phyloP scores from a whole-genome alignment of 805 yeast species.

The Blastobotrys mokoenaii region DNA sequence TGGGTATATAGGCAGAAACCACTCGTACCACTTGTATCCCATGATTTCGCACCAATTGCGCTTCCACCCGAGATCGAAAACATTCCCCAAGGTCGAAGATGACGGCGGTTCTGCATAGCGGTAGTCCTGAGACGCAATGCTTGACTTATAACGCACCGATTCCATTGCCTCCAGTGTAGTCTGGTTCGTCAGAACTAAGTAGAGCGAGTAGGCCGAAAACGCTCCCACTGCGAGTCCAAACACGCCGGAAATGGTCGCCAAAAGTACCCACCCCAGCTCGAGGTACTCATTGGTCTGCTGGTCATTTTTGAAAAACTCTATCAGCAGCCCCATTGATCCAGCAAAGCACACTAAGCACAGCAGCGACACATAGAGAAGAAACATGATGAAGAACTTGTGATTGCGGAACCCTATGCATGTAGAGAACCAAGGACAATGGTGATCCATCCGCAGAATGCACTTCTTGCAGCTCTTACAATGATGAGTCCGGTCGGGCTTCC shows the following conservation, averaged over 20 bases:
- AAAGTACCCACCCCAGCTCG: conserved; percentile 51
- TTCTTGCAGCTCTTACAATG: conserved; percentile 33
- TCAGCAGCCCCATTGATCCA: conserved; percentile 26
- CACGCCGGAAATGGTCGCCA: conserved; percentile 45
- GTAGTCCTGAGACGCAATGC: conserved; percentile 26
- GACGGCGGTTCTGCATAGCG: conserved; percentile 37
- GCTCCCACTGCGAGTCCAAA: conserved; percentile 48
- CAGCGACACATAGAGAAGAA: conserved; percentile 45
- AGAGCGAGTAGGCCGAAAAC: conserved; percentile 44
- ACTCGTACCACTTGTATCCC: conserved; percentile 59
- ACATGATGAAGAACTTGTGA: conserved; percentile 73
- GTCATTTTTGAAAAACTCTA: conserved; percentile 17
- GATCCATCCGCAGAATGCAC: conserved; percentile 48
- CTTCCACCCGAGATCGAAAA: conserved; percentile 62
- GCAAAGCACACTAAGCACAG: conserved; percentile 38
- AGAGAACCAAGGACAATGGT: conserved; percentile 85
- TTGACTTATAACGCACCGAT: conserved; percentile 28
- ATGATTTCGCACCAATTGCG: conserved; percentile 62
- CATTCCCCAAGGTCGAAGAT: conserved; percentile 46
- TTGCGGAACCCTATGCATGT: conserved; percentile 77
- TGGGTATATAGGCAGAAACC: conserved; percentile 58
- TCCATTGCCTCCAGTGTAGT: conserved; percentile 74
- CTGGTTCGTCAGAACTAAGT: conserved; percentile 49
- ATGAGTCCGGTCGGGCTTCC: conserved; percentile 39
- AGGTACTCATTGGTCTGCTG: conserved; percentile 30